Percentiles rank a stretch among this genome's conserved stretches.
phyloP scores from a whole-genome alignment of 179 eudicot genomes.

The Camellia oleifera region DNA sequence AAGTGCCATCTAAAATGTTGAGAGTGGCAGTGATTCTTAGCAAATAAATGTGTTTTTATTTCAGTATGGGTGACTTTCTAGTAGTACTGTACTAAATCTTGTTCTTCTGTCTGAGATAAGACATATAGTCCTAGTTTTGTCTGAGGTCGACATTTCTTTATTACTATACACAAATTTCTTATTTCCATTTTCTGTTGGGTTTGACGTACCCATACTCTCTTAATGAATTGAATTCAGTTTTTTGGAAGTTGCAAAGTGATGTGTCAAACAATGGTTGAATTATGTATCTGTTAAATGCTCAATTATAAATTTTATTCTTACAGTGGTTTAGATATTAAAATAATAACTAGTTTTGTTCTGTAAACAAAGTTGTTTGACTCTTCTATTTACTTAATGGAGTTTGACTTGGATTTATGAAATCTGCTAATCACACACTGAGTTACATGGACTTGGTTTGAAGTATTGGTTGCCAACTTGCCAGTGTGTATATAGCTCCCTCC shows the following conservation, averaged over 20 bases:
- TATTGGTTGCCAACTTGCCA: no score
- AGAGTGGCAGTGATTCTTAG: background rate
- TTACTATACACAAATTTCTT: no score
- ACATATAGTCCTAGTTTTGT: no score
- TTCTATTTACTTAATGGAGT: background rate
- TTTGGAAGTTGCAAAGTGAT: background rate
- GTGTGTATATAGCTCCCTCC: no score
- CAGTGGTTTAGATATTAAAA: background rate
- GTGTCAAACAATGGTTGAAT: background rate
- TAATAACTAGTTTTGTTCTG: no score
- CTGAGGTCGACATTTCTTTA: no score
- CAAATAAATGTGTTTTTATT: no score
- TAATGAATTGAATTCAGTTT: background rate
- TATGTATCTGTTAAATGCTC: background rate
- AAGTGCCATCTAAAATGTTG: background rate
- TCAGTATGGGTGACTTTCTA: background rate
- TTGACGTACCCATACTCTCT: background rate
- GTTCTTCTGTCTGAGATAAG: background rate
- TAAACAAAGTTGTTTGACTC: background rate
- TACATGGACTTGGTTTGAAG: background rate
- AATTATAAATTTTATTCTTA: background rate
- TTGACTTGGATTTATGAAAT: background rate
- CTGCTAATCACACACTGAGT: background rate
- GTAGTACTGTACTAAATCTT: background rate
- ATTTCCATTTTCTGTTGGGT: background rate